These are phyloP conservation scores for Trametes sp. DNA, from an alignment of 1,284 basidiomycete genomes.

Conservation along the genomic window DNA sequence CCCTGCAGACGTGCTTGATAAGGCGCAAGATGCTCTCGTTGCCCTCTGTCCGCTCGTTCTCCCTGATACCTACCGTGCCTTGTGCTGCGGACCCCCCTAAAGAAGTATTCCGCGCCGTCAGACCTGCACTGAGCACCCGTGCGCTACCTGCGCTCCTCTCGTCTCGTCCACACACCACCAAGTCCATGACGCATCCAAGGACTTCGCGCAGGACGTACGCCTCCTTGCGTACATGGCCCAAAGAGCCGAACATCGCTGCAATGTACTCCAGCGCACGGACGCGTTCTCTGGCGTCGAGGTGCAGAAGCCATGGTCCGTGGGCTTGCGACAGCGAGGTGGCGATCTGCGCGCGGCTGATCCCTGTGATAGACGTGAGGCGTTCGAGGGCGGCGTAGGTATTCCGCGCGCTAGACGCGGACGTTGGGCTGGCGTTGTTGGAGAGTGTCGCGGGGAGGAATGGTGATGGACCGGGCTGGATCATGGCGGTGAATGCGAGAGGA, in stretches of 20 bases:
- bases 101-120: constrained; percentile 54
- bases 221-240: constrained; percentile 88
- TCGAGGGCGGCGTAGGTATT: constrained; percentile 57
- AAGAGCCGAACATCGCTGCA: constrained; percentile 76
- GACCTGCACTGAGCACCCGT: constrained; percentile 47
- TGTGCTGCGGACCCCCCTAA: constrained; percentile 40
- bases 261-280: constrained; percentile 74
- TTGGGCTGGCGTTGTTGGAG: constrained; percentile 37
- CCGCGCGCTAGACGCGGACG: constrained; percentile 19
- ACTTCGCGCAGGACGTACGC: constrained; percentile 86
- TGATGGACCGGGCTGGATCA: constrained; percentile 69
- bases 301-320: constrained; percentile 87
- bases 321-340: constrained; percentile 69
- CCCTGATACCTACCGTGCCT: constrained; percentile 70
- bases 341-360: constrained; percentile 74
- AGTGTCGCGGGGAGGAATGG: constrained; percentile 64
- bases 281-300: constrained; percentile 79
- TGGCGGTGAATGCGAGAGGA: constrained; percentile 76
- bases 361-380: constrained; percentile 70
- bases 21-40: constrained; percentile 81
- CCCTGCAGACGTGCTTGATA: constrained; percentile 75
- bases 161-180: constrained; percentile 81
- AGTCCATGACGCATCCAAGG: constrained; percentile 79
- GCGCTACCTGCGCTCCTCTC: constrained; percentile 53
- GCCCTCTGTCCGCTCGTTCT: constrained; percentile 77